Evolutionary conservation across 495 filamentous ascomycete species (phyloP).

Genomic region (Saxispiralis lemnorum): DNA sequence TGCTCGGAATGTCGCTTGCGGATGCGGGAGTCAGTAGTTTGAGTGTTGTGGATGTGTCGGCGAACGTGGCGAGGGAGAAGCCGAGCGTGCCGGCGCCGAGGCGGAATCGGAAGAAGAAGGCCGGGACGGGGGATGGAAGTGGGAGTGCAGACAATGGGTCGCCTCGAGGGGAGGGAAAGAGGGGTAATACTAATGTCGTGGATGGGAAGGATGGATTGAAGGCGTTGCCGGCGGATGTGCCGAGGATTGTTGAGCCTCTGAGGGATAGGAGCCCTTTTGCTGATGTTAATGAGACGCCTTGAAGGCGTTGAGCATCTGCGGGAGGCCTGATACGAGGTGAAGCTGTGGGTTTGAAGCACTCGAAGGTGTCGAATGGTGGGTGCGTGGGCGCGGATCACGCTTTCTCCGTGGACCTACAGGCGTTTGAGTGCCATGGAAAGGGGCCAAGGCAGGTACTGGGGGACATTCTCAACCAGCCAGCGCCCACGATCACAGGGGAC

Average conservation of each 20-base stretch:
- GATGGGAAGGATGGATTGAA: slow-evolving; percentile 1
- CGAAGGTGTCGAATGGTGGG: no score
- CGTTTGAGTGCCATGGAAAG: no score
- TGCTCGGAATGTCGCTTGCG: slow-evolving; percentile 33
- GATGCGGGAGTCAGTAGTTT: slow-evolving; percentile 17
- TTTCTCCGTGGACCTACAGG: no score
- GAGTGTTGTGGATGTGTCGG: slow-evolving; percentile 15
- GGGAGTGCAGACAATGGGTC: neutral
- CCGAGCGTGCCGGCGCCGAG: slow-evolving; percentile 12
- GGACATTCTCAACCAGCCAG: no score
- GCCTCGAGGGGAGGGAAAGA: neutral
- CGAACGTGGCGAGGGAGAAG: slow-evolving; percentile 14
- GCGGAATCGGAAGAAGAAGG: slow-evolving; percentile 5
- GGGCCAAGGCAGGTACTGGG: no score
- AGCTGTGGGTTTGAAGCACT: no score
- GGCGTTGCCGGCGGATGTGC: slow-evolving; percentile 3
- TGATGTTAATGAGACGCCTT: slow-evolving; percentile 9
- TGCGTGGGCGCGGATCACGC: no score
- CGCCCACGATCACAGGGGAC: no score
- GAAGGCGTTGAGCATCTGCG: neutral
- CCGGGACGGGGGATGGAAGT: neutral
- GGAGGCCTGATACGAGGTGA: neutral
- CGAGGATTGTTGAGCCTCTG: neutral
- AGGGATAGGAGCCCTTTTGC: slow-evolving; percentile 11
- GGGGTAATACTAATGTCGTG: neutral